Conservation (phyloP, 1,284 basidiomycete genomes). For the Fomitiporia mediterranea region DNA sequence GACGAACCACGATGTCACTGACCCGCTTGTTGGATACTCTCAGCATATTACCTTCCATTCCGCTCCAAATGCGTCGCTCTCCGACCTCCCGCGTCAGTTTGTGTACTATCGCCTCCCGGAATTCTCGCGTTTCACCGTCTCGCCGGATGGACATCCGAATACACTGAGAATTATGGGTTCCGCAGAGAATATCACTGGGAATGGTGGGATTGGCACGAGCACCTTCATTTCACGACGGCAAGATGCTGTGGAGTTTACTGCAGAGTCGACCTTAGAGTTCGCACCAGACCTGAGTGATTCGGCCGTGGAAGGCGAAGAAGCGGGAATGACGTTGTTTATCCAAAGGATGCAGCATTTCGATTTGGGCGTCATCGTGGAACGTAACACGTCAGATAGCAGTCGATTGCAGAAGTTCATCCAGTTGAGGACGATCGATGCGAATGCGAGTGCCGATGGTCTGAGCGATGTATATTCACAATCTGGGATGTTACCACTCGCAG, state of each 20-base stretch:
- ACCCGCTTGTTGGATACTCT: constrained; percentile 23
- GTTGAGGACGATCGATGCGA: constrained; percentile 19
- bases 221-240: constrained; percentile 22
- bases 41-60: constrained; percentile 27
- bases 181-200: constrained; percentile 28
- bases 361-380: constrained; percentile 16
- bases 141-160: constrained; percentile 25
- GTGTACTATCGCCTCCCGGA: constrained; percentile 30
- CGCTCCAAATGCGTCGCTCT: constrained; percentile 10
- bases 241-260: constrained; percentile 21
- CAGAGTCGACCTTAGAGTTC: constrained; percentile 15
- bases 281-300: background rate
- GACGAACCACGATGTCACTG: background rate
- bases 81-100: constrained; percentile 28
- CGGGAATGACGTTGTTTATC: constrained; percentile 22
- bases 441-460: constrained; percentile 16
- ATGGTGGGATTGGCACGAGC: constrained; percentile 19
- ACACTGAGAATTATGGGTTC: constrained; percentile 28
- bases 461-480: constrained; percentile 16
- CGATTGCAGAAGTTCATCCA: constrained; percentile 13
- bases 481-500: constrained; percentile 11
- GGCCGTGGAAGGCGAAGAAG: constrained; percentile 20
- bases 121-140: constrained; percentile 26
- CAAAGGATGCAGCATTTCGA: constrained; percentile 23
- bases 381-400: background rate